These are phyloP conservation scores for Puccinia hordei DNA, from an alignment of 1,284 basidiomycete genomes.

Conservation along the genomic window DNA sequence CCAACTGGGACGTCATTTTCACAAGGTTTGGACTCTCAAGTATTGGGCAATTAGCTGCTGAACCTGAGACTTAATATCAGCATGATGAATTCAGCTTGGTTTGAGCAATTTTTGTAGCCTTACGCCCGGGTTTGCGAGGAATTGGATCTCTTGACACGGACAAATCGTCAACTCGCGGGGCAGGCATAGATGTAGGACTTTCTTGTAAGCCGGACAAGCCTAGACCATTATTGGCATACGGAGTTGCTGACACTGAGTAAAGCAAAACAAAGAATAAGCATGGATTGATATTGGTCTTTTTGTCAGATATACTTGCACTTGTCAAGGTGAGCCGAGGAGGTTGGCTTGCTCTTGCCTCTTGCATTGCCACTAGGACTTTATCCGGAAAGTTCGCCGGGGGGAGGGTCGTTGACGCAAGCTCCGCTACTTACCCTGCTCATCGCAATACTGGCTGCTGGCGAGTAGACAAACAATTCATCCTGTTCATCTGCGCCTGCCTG, in stretches of 20 bases:
- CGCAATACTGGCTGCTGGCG: conserved; percentile 26
- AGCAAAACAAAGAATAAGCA: background rate
- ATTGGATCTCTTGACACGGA: conserved; percentile 19
- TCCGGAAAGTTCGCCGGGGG: background rate
- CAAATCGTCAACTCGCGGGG: background rate
- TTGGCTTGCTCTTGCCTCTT: conserved; percentile 9
- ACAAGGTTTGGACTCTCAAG: conserved; percentile 5
- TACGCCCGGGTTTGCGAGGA: conserved; percentile 43
- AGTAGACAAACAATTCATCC: conserved; percentile 13
- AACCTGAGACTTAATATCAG: conserved; percentile 33
- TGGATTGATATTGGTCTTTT: background rate
- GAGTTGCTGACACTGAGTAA: background rate
- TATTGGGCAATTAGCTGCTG: conserved; percentile 27
- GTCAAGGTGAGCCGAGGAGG: background rate
- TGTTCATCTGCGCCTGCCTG: background rate
- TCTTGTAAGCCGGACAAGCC: conserved; percentile 45
- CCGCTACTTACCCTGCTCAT: conserved; percentile 47
- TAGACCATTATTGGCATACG: conserved; percentile 25
- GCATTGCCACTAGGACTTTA: conserved; percentile 11
- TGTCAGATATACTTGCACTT: conserved; percentile 4
- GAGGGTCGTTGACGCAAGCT: conserved; percentile 11
- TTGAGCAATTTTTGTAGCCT: conserved; percentile 33
- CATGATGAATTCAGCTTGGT: conserved; percentile 11
- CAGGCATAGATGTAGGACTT: conserved; percentile 2
- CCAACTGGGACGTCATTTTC: background rate